Base-by-base conservation (phyloP, 495 filamentous ascomycete species). In the Hypoxylon rickii region DNA sequence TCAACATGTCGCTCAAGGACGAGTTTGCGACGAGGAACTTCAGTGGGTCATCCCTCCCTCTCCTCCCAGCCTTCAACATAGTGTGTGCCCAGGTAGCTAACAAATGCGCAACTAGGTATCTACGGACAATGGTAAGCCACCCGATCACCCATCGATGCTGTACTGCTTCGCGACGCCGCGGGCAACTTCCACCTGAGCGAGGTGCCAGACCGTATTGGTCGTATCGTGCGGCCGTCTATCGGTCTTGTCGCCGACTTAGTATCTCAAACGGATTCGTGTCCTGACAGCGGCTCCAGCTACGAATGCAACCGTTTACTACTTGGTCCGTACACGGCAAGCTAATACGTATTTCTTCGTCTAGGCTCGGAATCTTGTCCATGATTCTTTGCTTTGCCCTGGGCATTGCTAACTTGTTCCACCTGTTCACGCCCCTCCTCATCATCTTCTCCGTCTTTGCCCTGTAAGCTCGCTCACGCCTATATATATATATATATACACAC, bases 11-110 rank as follows among this genome's bases (percentile, higher is more conserved):
- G 68, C 69, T 80, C 64, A 78, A 75, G 64, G 79, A 83, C 70
- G 94, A 97, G 81, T 91, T 99, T 68, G 87, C 84, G 70, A 90
- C 90, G 61, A 83, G 94, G 72, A 99, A 99, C 79, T 99, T 97
- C 83, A 97, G 95, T 97, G 83, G 77, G 94, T 76, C 12, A 37
- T 42, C 16, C 50, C 15, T 43, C 40, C 21, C 20, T 49, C 33
- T 11, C 29, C 26, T 46, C 26, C 8, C 18, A 34, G 32, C 51
- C 38, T 38, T 46, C 16, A 37, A 31, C 48, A 17, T n/a, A n/a
- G n/a, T n/a, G n/a, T n/a, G 16, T 40, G 18, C 7, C 53, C n/a
- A n/a, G 37, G 36, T 36, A 26, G 37, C 51, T 65, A 44, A 69
- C 46, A 40, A 53, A 22, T 36, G 49, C 38, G 39, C 10, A 41